Conservation (phyloP, 257 asterid species). For the Solanum megistacrolobum region DNA sequence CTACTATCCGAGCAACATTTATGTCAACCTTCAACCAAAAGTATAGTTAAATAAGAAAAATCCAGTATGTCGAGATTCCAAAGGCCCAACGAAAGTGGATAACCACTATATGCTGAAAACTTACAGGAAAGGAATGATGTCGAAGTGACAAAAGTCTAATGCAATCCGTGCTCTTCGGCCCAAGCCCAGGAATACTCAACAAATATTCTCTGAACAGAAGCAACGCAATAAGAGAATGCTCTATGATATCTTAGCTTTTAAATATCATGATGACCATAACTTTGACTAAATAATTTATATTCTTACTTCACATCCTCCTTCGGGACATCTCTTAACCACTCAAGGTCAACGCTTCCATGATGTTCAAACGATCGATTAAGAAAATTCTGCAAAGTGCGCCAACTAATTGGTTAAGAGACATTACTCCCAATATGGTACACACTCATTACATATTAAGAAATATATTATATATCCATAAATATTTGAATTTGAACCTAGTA, state of each 20-base stretch:
- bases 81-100: not conserved
- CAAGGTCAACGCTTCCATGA: constrained; percentile 49
- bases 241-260: not conserved
- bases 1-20: constrained; percentile 48
- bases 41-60: not conserved
- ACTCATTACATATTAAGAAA: not conserved
- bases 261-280: not conserved
- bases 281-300: not conserved
- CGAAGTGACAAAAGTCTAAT: constrained; percentile 53
- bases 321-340: constrained; percentile 61
- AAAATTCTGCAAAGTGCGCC: constrained; percentile 23
- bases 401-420: not conserved
- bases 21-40: constrained; percentile 40
- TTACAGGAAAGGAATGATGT: constrained; percentile 58
- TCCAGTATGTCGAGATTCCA: not conserved
- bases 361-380: constrained; percentile 33
- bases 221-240: not conserved
- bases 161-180: constrained; percentile 68
- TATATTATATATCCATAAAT: not conserved
- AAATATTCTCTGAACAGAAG: constrained; percentile 39
- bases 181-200: constrained; percentile 45
- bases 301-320: constrained; percentile 37
- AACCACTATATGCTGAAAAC: not conserved
- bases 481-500: not conserved
- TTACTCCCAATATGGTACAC: not conserved